Evolutionary conservation across 495 filamentous ascomycete genomes (phyloP), one percentile per base, ranked within the genome.

Genomic region (Talaromyces ruber): DNA sequence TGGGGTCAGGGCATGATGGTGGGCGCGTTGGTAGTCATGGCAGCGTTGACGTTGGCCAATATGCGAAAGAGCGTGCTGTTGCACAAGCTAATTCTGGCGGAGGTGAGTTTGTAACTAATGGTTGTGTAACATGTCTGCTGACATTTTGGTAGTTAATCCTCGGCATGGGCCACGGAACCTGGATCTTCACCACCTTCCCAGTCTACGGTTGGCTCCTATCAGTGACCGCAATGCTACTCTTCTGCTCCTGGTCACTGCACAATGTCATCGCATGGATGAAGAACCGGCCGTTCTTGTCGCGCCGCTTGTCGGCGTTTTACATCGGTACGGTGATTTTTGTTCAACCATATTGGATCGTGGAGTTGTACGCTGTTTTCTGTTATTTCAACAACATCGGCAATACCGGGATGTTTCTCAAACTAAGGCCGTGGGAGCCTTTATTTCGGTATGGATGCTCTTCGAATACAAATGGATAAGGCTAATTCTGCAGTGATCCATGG

Each of bases 191-290:
- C 21, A 65, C 72, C 39, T 66, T 69, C 8, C 73, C 75, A 0
- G 69, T 64, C 30, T 81, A 80, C 58, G 76, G 76, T 39, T 81
- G 74, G 73, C 78, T 79, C 45, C 71, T 80, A 1, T 78, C 76
- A 2, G 66, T 68, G 53, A 78, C 76, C 1, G 77, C 77, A 28
- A 74, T 79, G 62, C 69, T 72, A 1, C 67, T 81, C 18, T 77
- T 75, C 47, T 52, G 72, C 28, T 80, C 77, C 30, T 81, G 76
- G 75, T 69, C 64, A 18, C 64, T 79, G n/a, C 78, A 81, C 67
- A 81, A 81, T 61, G 72, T 80, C 30, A 76, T 81, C 47, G 73
- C 78, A 2, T 81, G 77, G 77, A 74, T 81, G 68, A 81, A 81
- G 64, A 78, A 73, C 28, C 66, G 68, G 34, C 77, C 78, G 1